A percentile compares a stretch with the other conserved stretches of the same genome.
These are phyloP conservation scores for Ephemerocybe angulata DNA, from an alignment of 768 basidiomycete species.

Conservation along the genomic window DNA sequence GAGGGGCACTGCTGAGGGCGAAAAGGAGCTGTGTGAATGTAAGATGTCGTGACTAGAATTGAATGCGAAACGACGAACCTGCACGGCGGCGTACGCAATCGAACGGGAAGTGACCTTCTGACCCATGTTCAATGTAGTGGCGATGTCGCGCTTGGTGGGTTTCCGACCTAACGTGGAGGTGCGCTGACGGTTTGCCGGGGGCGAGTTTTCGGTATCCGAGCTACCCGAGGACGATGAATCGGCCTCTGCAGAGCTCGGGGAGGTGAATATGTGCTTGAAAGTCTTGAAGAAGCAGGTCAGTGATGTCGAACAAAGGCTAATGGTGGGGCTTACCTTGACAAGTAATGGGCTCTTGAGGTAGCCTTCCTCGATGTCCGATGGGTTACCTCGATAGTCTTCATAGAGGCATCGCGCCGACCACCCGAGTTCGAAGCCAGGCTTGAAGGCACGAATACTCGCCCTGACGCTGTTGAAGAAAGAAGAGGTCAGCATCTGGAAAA, in stretches of 20 bases:
- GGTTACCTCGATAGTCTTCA: conserved; percentile 6
- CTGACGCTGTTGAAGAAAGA: conserved; percentile 15
- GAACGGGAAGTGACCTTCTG: conserved; percentile 20
- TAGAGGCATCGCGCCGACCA: conserved; percentile 18
- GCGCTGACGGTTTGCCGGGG: conserved; percentile 3
- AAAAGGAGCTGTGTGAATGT: conserved; percentile 18
- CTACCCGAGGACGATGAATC: conserved; percentile 7
- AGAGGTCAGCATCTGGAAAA: not conserved
- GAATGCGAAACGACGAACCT: conserved; percentile 16
- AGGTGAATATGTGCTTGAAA: conserved; percentile 16
- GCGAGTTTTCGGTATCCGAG: conserved; percentile 10
- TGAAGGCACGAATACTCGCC: conserved; percentile 10
- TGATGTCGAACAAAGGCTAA: not conserved
- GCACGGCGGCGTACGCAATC: conserved; percentile 29
- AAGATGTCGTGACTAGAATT: conserved; percentile 3
- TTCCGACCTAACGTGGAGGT: not conserved
- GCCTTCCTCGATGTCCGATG: conserved; percentile 13
- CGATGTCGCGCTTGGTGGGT: conserved; percentile 5
- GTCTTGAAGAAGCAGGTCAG: conserved; percentile 9
- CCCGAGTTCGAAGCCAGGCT: conserved; percentile 9
- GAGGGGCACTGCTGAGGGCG: conserved; percentile 13
- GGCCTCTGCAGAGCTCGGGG: conserved; percentile 15
- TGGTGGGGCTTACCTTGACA: conserved; percentile 20
- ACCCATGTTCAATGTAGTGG: conserved; percentile 14
- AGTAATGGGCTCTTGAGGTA: conserved; percentile 19